A percentile compares a stretch with the other conserved stretches of the same genome.
phyloP scores from a whole-genome alignment of 495 filamentous ascomycete species.

The Cudoniella acicularis region DNA sequence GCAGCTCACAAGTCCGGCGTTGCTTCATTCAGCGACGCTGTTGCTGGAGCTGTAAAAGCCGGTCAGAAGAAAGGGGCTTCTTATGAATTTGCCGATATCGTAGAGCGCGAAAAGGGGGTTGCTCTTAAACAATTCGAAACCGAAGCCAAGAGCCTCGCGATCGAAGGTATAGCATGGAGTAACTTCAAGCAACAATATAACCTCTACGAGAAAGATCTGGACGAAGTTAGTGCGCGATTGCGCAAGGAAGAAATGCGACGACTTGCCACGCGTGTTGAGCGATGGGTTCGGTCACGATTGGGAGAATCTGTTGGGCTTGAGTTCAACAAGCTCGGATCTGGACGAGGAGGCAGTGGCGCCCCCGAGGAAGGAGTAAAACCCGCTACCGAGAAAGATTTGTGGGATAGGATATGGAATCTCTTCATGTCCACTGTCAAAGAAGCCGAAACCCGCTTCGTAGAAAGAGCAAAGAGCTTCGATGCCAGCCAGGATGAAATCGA shows the following conservation, averaged over 20 bases:
- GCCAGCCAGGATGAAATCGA: slow-evolving; percentile 88
- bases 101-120: slow-evolving; percentile 72
- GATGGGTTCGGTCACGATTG: slow-evolving; percentile 85
- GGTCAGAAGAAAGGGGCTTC: slow-evolving; percentile 84
- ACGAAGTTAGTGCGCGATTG: slow-evolving; percentile 76
- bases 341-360: slow-evolving; percentile 72
- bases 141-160: slow-evolving; percentile 67
- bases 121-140: slow-evolving; percentile 72
- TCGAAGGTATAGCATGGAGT: slow-evolving; percentile 79
- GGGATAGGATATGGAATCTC: slow-evolving; percentile 91
- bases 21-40: slow-evolving; percentile 80
- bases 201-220: slow-evolving; percentile 72
- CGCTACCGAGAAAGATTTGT: slow-evolving; percentile 72
- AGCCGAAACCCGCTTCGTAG: slow-evolving; percentile 79
- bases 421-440: slow-evolving; percentile 83
- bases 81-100: slow-evolving; percentile 95
- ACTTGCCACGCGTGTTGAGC: slow-evolving; percentile 82
- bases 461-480: slow-evolving; percentile 87
- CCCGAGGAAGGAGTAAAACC: slow-evolving; percentile 65
- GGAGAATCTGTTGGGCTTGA: slow-evolving; percentile 86
- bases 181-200: slow-evolving; percentile 55
- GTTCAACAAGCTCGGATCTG: slow-evolving; percentile 90
- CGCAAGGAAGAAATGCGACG: slow-evolving; percentile 94
- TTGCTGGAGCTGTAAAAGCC: slow-evolving; percentile 68
- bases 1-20: slow-evolving; percentile 90